Conservation (phyloP, 2,329 filamentous ascomycete genomes). For the Penicillium digitatum region DNA sequence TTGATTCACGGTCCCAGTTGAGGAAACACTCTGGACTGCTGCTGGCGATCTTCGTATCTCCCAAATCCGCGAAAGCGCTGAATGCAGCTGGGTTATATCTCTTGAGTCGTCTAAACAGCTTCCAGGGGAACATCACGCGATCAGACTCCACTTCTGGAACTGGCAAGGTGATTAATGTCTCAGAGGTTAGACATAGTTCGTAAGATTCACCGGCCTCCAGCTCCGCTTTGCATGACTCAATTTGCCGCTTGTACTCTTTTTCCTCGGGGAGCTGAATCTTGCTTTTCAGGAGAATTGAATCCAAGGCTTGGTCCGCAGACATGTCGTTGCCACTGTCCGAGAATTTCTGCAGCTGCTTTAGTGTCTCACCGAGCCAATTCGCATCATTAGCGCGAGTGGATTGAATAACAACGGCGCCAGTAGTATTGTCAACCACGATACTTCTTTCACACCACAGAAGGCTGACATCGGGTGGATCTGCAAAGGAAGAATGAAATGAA, state of each 20-base stretch:
- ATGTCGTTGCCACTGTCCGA: neutral
- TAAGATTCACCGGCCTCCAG: conserved; percentile 78
- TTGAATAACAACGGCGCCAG: conserved; percentile 62
- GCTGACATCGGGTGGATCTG: conserved; percentile 64
- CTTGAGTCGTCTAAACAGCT: conserved; percentile 67
- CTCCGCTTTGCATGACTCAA: conserved; percentile 64
- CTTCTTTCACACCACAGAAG: conserved; percentile 74
- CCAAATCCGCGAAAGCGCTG: conserved; percentile 73
- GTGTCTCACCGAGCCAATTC: conserved; percentile 47
- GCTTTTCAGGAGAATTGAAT: conserved; percentile 31
- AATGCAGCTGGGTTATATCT: conserved; percentile 76
- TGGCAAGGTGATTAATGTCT: conserved; percentile 59
- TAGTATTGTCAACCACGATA: conserved; percentile 69
- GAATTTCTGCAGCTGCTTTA: conserved; percentile 25
- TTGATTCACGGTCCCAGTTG: conserved; percentile 54
- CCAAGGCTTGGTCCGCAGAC: conserved; percentile 24
- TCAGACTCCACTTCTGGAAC: conserved; percentile 19
- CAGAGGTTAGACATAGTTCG: conserved; percentile 76
- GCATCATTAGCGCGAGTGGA: conserved; percentile 49
- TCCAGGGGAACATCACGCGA: conserved; percentile 54
- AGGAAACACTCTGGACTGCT: conserved; percentile 89
- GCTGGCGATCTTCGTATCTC: conserved; percentile 67
- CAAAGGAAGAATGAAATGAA: conserved; percentile 10
- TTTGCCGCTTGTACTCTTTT: conserved; percentile 60
- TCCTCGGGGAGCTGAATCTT: conserved; percentile 37